Evolutionary conservation across 345 rosid species (phyloP).

Genomic region (Eucalyptus erythrocorys): DNA sequence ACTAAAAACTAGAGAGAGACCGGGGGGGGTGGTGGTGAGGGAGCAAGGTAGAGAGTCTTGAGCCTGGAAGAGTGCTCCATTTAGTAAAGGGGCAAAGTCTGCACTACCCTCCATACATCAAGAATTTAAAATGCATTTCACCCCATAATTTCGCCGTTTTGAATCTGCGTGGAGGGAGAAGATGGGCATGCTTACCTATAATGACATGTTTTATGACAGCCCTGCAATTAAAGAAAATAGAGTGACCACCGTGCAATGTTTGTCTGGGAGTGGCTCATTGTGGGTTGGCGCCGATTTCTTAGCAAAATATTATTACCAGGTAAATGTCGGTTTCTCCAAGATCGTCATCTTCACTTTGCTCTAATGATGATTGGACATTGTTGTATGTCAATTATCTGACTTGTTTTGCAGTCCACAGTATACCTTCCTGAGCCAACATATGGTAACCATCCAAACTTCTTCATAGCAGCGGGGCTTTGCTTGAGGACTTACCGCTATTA

Average conservation of each 20-base stretch:
- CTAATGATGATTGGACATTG: background rate
- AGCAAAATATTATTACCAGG: slow-evolving; percentile 19
- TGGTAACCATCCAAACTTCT: slow-evolving; percentile 31
- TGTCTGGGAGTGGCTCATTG: slow-evolving; percentile 22
- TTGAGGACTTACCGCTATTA: slow-evolving; percentile 31
- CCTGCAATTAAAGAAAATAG: slow-evolving; percentile 16
- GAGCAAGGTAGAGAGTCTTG: background rate
- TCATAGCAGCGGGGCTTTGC: slow-evolving; percentile 13
- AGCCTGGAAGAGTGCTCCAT: background rate
- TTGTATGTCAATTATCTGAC: background rate
- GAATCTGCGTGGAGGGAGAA: background rate
- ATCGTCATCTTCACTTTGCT: background rate
- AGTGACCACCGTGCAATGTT: slow-evolving; percentile 27
- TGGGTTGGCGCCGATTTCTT: slow-evolving; percentile 27
- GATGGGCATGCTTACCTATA: background rate
- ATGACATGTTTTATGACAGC: background rate
- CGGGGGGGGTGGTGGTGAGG: background rate
- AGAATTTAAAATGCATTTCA: background rate
- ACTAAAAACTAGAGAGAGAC: background rate
- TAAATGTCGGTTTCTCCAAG: background rate
- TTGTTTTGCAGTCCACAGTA: slow-evolving; percentile 15
- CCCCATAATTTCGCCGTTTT: background rate
- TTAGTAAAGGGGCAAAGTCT: background rate
- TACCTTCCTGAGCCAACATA: slow-evolving; percentile 29
- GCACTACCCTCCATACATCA: background rate